These are phyloP conservation scores for Pleurotus platypus DNA, from an alignment of 768 basidiomycete species.

Conservation along the genomic window DNA sequence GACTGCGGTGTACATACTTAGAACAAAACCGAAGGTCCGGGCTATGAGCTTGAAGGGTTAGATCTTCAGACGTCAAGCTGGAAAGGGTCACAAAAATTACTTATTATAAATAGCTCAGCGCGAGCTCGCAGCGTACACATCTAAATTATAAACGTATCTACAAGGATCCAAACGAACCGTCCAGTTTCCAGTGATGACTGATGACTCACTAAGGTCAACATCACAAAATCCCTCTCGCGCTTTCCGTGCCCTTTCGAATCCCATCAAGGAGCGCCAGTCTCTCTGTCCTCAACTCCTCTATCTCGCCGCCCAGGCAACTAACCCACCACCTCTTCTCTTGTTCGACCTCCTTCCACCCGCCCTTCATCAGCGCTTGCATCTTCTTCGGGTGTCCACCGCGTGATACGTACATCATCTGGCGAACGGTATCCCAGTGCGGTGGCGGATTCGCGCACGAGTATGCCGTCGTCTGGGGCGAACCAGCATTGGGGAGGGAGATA, in stretches of 20 bases:
- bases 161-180: too few relatives aligned
- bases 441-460: slow-evolving; percentile 42
- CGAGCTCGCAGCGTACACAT: too few relatives aligned
- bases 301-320: slow-evolving; percentile 43
- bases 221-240: slow-evolving; percentile 17
- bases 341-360: slow-evolving; percentile 61
- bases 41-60: too few relatives aligned
- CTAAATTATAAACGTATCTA: too few relatives aligned
- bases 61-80: too few relatives aligned
- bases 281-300: slow-evolving; percentile 36
- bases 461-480: slow-evolving; percentile 12
- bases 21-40: too few relatives aligned
- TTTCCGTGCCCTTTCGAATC: slow-evolving; percentile 33
- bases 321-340: slow-evolving; percentile 70
- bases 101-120: too few relatives aligned
- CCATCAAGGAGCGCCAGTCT: slow-evolving; percentile 29
- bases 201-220: too few relatives aligned
- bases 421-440: slow-evolving; percentile 44
- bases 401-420: slow-evolving; percentile 27
- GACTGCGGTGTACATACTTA: too few relatives aligned
- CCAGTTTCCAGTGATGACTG: too few relatives aligned
- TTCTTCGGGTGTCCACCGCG: slow-evolving; percentile 31
- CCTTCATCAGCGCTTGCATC: slow-evolving; percentile 45
- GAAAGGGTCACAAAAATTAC: too few relatives aligned
- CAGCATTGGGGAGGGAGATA: not conserved